phyloP scores from a whole-genome alignment of 495 filamentous ascomycete genomes.

The Neurospora sp. region DNA sequence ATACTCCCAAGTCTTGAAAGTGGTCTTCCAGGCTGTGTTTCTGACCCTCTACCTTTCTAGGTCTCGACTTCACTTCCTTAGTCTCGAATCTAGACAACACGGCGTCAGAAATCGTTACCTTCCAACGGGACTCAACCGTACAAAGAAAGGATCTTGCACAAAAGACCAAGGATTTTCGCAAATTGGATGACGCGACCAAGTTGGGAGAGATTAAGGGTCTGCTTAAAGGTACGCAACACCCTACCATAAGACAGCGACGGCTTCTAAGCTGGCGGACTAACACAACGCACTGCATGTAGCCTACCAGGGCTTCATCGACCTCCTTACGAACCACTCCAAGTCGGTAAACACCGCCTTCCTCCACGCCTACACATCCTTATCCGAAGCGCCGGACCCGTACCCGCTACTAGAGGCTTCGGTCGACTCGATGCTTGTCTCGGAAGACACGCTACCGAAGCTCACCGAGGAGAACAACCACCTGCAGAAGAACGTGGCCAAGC shows the following conservation, averaged over 20 bases:
- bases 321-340: slow-evolving; percentile 89
- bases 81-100: slow-evolving; percentile 82
- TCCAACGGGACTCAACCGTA: slow-evolving; percentile 83
- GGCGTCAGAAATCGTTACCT: slow-evolving; percentile 83
- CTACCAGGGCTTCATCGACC: slow-evolving; percentile 95
- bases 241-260: not conserved
- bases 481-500: slow-evolving; percentile 61
- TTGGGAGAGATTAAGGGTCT: slow-evolving; percentile 78
- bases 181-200: slow-evolving; percentile 85
- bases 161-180: slow-evolving; percentile 97
- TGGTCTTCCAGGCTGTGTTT: not conserved
- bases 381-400: slow-evolving; percentile 94
- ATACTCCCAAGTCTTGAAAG: not conserved
- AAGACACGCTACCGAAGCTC: slow-evolving; percentile 83
- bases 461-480: slow-evolving; percentile 78
- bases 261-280: slow-evolving; percentile 2
- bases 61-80: slow-evolving; percentile 77
- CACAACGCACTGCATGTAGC: slow-evolving; percentile 27
- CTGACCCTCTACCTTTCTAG: slow-evolving; percentile 32
- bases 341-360: slow-evolving; percentile 83
- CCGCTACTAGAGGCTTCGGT: slow-evolving; percentile 92
- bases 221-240: slow-evolving; percentile 55
- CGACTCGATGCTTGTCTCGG: slow-evolving; percentile 79
- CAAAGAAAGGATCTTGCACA: slow-evolving; percentile 95
- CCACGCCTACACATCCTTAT: slow-evolving; percentile 83